A percentile compares a stretch with the other conserved stretches of the same genome.
phyloP scores from a whole-genome alignment of 306 rosid genomes.

The Gillenia trifoliata region DNA sequence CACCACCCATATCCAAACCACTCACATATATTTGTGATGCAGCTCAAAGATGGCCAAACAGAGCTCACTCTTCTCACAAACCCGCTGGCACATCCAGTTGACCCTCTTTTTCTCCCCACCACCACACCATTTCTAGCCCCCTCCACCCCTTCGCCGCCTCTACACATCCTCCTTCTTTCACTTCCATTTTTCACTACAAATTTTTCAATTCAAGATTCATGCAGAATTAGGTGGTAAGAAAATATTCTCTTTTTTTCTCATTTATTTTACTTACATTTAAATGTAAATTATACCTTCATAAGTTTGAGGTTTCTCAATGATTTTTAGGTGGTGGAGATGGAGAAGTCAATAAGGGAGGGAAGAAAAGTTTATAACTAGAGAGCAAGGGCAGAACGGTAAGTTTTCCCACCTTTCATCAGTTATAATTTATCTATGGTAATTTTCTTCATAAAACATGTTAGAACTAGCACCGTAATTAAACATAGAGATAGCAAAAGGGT shows the following conservation, averaged over 20 bases:
- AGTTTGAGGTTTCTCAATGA: slow-evolving; percentile 5
- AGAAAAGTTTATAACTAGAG: slow-evolving; percentile 85
- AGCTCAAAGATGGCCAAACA: slow-evolving; percentile 26
- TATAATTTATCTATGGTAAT: neutral
- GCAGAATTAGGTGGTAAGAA: slow-evolving; percentile 63
- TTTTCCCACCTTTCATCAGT: neutral
- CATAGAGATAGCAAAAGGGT: neutral
- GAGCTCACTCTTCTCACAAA: slow-evolving; percentile 13
- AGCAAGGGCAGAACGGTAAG: slow-evolving; percentile 84
- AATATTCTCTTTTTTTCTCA: neutral
- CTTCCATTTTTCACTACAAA: slow-evolving; percentile 23
- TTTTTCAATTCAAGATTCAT: slow-evolving; percentile 50
- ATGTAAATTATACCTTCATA: neutral
- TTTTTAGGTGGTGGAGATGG: slow-evolving; percentile 74
- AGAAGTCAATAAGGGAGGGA: slow-evolving; percentile 53
- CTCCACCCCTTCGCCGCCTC: slow-evolving; percentile 28
- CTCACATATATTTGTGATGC: slow-evolving; percentile 20
- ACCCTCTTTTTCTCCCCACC: slow-evolving; percentile 47
- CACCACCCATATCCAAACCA: slow-evolving; percentile 29
- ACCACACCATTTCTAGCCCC: slow-evolving; percentile 38
- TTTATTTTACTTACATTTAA: neutral
- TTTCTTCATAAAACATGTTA: neutral
- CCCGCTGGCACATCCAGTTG: slow-evolving; percentile 64
- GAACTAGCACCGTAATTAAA: neutral
- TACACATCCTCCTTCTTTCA: slow-evolving; percentile 17